Evolutionary conservation across 306 rosid species (phyloP), one percentile per base, ranked within the genome.

Genomic region (Trifolium pratense): DNA sequence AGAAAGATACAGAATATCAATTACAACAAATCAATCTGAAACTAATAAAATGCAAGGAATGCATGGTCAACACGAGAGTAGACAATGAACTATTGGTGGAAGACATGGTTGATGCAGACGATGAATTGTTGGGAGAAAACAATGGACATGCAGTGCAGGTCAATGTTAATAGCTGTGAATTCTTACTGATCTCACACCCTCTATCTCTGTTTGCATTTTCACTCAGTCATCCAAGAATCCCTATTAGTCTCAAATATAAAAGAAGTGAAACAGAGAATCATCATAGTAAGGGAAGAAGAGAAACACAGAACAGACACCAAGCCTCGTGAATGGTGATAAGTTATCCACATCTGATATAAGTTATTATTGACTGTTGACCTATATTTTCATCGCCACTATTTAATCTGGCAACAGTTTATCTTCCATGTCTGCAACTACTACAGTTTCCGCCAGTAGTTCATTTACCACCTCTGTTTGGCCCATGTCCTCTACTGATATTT

Each of bases 41-140:
- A 10, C 73, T 29, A 64, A 65, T 39, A 74, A 68, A 78, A 75
- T 70, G 48, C 71, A 62, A 14, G 69, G 23, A 48, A 56, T 58
- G 39, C 26, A 10, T 26, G 39, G 20, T 58, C 1, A 3, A 26
- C 5, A 23, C 3, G n/a, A 17, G 12, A 17, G 6, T 58, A 40
- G 2, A 52, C 25, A 52, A 14, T 29, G 65, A 26, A 14, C 15
- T 26, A 26, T 58, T 58, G 39, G 65, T 0, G 9, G 39, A 58
- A 58, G 64, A 58, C 65, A 29, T 58, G 65, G 39, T 29, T 7
- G 2, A 58, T 58, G 65, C 20, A 58, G 9, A 58, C 20, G 5
- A 58, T 58, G 37, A 58, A 58, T 29, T 58, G 18, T 58, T 4
- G 20, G 18, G 5, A 26, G 18, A 26, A 58, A 26, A 58, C 39